Base-by-base conservation (phyloP, 495 filamentous ascomycete genomes). In the Podospora pseudoanserina region DNA sequence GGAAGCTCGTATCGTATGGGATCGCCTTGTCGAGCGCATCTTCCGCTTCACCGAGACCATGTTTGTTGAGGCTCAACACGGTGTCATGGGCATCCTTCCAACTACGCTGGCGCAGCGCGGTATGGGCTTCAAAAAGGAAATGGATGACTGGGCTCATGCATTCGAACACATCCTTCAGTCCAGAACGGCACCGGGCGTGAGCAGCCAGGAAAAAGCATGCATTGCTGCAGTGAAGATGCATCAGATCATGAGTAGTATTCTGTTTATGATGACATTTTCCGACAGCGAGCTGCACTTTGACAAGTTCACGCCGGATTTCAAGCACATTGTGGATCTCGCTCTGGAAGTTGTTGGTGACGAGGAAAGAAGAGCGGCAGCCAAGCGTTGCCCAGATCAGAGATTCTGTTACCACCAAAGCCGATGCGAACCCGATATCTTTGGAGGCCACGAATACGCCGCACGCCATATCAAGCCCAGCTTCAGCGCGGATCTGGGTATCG, bases 191-290 rank as follows among this genome's bases (percentile, higher is more conserved):
- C 82, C 83, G 6, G 79, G 80, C 2, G 79, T 83, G 32, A 83
- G 75, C 60, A 84, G 79, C 65, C 84, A 84, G 60, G 84, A 85
- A 66, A 84, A 85, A 63, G 83, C 82, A 0, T 83, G 79, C 61
- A 85, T 85, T 65, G 78, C 83, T 13, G 82, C 84, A 26, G 76
- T 86, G 2, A 86, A 86, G 68, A 86, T 85, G 82, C 82, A 79
- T 55, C 83, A 86, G 57, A 75, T 84, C 60, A 86, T 85, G 82
- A 78, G 76, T 59, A 70, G 78, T 26, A 77, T 86, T 60, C 74
- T 86, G 61, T 85, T 86, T 65, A 75, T 81, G n/a, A 85, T 85
- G 83, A 82, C 78, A 5, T 86, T 84, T 70, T 79, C 76, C 68
- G 78, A 80, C 63, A 81, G 72, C 67, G 82, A 84, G 65, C 76